Evolutionary conservation across 2,329 filamentous ascomycete species (phyloP), one percentile per base, ranked within the genome.

Genomic region (Trichoderma aggressivum): DNA sequence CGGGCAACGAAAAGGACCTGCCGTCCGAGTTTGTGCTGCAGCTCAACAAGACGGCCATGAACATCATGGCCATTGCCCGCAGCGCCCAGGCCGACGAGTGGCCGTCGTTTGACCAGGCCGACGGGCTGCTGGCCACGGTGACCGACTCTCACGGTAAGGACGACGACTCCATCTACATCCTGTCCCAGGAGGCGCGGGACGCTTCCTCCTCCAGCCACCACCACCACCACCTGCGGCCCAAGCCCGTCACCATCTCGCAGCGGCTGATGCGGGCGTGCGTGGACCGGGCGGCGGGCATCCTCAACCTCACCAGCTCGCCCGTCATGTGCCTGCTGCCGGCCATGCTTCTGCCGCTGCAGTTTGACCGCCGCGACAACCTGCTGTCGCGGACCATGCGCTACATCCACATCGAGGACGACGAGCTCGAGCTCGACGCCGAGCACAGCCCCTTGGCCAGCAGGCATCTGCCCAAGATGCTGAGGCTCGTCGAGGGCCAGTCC

Each of bases 1-100:
- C 43, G 16, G 59, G 39, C 24, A 64, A 69, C 39, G 32, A 69
- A 28, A 36, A 43, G 5, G 55, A 71, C 18, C 26, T 71, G 34
- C 61, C 70, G 28, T 36, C 62, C 28, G 70, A 55, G 10, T 53
- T 71, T 21, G 36, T 69, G 53, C 56, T 66, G 26, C 60, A 71
- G 63, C 55, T 69, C 50, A 68, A 71, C n/a, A 39, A 28, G 53
- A 69, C 70, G 50, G 70, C 70, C 36, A 62, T 53, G 30, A 64
- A 69, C n/a, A 69, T 71, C 28, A 69, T 71, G 43, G 24, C 56
- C 30, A 59, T 64, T 16, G 53, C 70, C 7, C 34, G 55, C 24
- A 60, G 34, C 16, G 70, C 63, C 8, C 53, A 59, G 70, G 24
- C 43, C 5, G 64, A 59, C 14, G 21, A 60, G 8, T 21, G 34